A percentile compares a stretch with the other conserved stretches of the same genome.
phyloP scores from a whole-genome alignment of 768 basidiomycete genomes.

The Boletus insuetus region DNA sequence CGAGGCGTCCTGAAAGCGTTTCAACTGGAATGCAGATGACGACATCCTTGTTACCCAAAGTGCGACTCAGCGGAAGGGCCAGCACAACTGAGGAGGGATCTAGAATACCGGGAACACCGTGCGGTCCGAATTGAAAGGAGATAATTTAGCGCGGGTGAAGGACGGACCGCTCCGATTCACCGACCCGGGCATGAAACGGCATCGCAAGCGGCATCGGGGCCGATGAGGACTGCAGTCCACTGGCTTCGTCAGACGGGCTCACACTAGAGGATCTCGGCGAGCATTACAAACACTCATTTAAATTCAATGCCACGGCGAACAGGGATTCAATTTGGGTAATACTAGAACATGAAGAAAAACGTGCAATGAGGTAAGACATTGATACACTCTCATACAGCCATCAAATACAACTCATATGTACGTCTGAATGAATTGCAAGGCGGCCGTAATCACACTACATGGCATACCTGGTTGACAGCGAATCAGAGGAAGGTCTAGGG shows the following conservation, averaged over 20 bases:
- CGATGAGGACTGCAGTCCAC: neutral
- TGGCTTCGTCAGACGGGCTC: neutral
- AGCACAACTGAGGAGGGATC: neutral
- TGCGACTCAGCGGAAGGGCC: neutral
- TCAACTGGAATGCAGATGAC: neutral
- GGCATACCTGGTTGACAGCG: conserved; percentile 38
- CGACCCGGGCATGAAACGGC: neutral
- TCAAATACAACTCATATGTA: conserved; percentile 31
- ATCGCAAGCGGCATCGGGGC: too few relatives aligned
- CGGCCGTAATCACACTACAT: conserved; percentile 44
- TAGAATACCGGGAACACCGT: neutral
- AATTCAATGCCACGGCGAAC: conserved; percentile 20
- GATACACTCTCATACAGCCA: conserved; percentile 34
- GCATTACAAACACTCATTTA: conserved; percentile 15
- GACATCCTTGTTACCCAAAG: neutral
- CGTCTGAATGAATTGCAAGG: conserved; percentile 19
- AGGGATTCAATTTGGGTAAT: conserved; percentile 21
- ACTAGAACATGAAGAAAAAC: conserved; percentile 32
- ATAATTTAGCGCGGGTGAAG: neutral
- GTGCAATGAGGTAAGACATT: conserved; percentile 31
- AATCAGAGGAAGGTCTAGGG: neutral
- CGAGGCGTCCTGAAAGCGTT: neutral
- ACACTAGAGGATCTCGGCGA: neutral
- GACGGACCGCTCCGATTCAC: neutral
- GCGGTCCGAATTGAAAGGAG: neutral